Percentiles rank a stretch among this genome's conserved stretches.
Evolutionary conservation across 1,284 basidiomycete genomes (phyloP).

Genomic region (Malassezia pachydermatis): DNA sequence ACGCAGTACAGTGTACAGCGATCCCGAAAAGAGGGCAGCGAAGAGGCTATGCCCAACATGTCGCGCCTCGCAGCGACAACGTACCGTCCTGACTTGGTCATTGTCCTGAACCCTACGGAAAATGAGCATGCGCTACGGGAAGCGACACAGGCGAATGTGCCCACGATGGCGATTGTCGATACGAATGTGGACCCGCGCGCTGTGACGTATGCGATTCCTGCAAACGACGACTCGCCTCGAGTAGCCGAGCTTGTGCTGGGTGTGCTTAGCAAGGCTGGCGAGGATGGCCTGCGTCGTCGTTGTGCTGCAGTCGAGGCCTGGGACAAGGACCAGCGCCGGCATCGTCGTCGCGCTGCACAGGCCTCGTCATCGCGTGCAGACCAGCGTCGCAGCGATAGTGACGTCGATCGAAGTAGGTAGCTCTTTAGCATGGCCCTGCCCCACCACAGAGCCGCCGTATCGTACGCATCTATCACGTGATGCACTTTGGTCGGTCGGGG

Average conservation of each 20-base stretch:
- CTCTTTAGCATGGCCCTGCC: too few species aligned
- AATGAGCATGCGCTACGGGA: constrained; percentile 56
- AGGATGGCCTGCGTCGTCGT: constrained; percentile 35
- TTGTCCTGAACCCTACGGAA: constrained; percentile 76
- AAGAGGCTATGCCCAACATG: constrained; percentile 20
- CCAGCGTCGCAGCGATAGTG: not conserved
- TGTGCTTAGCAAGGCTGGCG: constrained; percentile 77
- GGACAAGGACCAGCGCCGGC: constrained; percentile 27
- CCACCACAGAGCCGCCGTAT: too few species aligned
- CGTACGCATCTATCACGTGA: too few species aligned
- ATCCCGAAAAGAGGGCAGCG: constrained; percentile 14
- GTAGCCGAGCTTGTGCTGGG: constrained; percentile 83
- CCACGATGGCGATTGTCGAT: constrained; percentile 64
- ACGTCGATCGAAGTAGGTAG: too few species aligned
- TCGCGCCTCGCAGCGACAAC: constrained; percentile 53
- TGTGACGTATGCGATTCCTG: constrained; percentile 96
- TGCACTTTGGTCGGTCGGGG: too few species aligned
- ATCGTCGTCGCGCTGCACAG: constrained; percentile 2
- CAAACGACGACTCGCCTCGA: constrained; percentile 86
- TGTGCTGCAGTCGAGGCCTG: constrained; percentile 27
- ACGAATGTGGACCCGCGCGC: constrained; percentile 89
- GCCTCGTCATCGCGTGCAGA: too few species aligned
- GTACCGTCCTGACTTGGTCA: constrained; percentile 71
- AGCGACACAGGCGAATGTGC: constrained; percentile 49
- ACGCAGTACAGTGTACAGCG: constrained; percentile 23